Percentiles rank a stretch among this genome's conserved stretches.
phyloP scores from a whole-genome alignment of 345 rosid genomes.

The Physaria fendleri region DNA sequence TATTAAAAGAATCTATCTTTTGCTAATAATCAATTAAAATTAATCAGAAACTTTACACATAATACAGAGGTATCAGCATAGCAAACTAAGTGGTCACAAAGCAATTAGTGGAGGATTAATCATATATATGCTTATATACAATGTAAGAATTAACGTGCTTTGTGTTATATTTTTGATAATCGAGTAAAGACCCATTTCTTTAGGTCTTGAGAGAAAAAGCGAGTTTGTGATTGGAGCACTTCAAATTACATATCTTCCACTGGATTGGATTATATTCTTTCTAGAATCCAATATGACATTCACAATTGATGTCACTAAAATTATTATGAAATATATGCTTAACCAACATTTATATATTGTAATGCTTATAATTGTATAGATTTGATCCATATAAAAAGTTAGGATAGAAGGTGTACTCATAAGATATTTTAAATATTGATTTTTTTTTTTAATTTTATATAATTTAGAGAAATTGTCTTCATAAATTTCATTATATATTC shows the following conservation, averaged over 20 bases:
- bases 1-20: conserved; percentile 2
- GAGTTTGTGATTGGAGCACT: conserved; percentile 34
- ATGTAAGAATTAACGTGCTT: not conserved
- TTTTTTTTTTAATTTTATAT: too few species aligned
- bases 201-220: conserved; percentile 13
- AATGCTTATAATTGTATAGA: not conserved
- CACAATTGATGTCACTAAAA: conserved; percentile 25
- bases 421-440: too few species aligned
- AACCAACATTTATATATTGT: not conserved
- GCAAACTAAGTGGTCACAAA: conserved; percentile 12
- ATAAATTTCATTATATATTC: too few species aligned
- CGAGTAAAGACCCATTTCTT: not conserved
- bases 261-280: conserved; percentile 33
- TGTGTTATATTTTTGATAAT: not conserved
- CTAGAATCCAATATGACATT: conserved; percentile 22
- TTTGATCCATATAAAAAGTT: not conserved
- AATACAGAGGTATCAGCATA: conserved; percentile 14
- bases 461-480: too few species aligned
- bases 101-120: conserved; percentile 7
- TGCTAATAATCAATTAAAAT: not conserved
- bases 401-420: too few species aligned
- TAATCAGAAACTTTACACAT: conserved; percentile 18
- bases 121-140: conserved; percentile 6
- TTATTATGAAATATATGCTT: conserved; percentile 5
- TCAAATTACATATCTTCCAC: conserved; percentile 27